Percentiles rank a stretch among this genome's conserved stretches.
These are phyloP conservation scores for Mrakia blollopis DNA, from an alignment of 768 basidiomycete species.

Conservation along the genomic window DNA sequence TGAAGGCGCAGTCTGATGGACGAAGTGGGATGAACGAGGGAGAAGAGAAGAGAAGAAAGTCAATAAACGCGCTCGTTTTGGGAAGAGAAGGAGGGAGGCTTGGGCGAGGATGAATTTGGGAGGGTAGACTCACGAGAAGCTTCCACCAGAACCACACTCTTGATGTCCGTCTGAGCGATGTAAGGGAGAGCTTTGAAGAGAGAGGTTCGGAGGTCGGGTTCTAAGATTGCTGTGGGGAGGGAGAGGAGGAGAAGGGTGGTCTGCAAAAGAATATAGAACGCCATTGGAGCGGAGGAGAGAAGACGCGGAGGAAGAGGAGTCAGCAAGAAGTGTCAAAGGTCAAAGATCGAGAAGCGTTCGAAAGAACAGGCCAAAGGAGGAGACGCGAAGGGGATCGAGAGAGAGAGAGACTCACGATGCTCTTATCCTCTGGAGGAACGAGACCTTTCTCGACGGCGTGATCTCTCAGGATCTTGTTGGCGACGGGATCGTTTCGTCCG, in stretches of 20 bases:
- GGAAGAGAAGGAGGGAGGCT: neutral
- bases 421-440: constrained; percentile 79
- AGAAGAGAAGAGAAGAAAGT: neutral
- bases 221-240: constrained; percentile 64
- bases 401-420: constrained; percentile 59
- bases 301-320: constrained; percentile 33
- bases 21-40: neutral
- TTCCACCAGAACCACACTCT: constrained; percentile 77
- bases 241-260: constrained; percentile 81
- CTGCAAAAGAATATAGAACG: constrained; percentile 46
- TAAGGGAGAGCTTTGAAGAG: constrained; percentile 65
- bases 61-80: no score
- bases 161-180: constrained; percentile 61
- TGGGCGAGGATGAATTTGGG: constrained; percentile 47
- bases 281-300: neutral
- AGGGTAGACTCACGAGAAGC: constrained; percentile 16
- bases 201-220: constrained; percentile 65
- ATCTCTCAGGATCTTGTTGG: constrained; percentile 74
- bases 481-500: constrained; percentile 88
- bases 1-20: constrained; percentile 75
- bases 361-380: neutral
- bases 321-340: no score
- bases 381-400: neutral
- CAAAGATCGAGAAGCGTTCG: no score
- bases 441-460: constrained; percentile 78